Evolutionary conservation across 495 filamentous ascomycete species (phyloP), one percentile per base, ranked within the genome.

Genomic region (Haplographium delicatum): DNA sequence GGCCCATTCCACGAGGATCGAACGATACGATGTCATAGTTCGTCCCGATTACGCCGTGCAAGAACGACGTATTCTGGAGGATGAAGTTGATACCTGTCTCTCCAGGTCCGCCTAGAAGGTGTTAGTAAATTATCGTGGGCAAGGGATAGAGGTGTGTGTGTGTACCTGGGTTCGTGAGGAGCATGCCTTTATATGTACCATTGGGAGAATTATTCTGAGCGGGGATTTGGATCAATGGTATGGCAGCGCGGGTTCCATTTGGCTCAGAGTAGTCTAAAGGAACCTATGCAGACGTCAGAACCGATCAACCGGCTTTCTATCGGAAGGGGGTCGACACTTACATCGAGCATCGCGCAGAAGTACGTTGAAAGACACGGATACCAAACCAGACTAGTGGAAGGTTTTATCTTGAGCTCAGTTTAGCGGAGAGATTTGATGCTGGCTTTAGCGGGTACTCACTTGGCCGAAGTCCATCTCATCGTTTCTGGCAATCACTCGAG

Each of bases 1-100:
- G 61, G 37, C 76, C 76, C 24, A 80, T 65, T 6, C 76, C 77
- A 4, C 78, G 69, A 9, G 76, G 78, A 47, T 81, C 78, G 61
- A 73, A 80, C 10, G 73, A 68, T 15, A 80, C 59, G 30, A 79
- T 65, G 43, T 78, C 72, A 39, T 65, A 72, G 43, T 65, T 57
- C n/a, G 65, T 47, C n/a, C 49, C 44, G 25, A 48, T 37, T 4
- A 49, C 13, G 24, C 18, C 4, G 24, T 15, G 4, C 5, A 26
- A 18, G 19, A 2, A 1, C 13, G 13, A 26, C 16, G 27, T 46
- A 10, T 24, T 22, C 19, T 45, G 7, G 18, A 51, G 31, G 19
- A 46, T 11, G 33, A 7, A 38, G 3, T 40, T 11, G 13, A 47
- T 25, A 18, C 31, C 53, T 13, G 53, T 25, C 22, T 30, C 40